Conservation (phyloP, 768 basidiomycete genomes). For the Tylopilus intermedius region DNA sequence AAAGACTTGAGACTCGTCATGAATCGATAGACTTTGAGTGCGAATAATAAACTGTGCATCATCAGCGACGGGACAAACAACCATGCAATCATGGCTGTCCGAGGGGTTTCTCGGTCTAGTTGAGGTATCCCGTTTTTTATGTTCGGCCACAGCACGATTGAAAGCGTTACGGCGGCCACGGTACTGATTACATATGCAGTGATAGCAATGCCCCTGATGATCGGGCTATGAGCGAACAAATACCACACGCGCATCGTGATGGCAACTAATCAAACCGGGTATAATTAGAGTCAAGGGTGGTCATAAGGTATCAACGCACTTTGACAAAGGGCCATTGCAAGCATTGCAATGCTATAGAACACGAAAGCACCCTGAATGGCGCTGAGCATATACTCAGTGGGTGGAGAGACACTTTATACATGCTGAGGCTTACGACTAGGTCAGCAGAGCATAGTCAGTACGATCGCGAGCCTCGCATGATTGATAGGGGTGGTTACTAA, state of each 20-base stretch:
- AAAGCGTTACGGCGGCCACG: neutral
- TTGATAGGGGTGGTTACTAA: neutral
- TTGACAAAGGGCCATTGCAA: slow-evolving; percentile 14
- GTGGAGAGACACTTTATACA: neutral
- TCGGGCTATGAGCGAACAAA: slow-evolving; percentile 5
- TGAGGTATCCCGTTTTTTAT: too few relatives aligned
- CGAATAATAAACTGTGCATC: too few relatives aligned
- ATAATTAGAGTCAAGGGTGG: neutral
- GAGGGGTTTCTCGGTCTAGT: too few relatives aligned
- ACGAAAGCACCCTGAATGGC: neutral
- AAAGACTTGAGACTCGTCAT: too few relatives aligned
- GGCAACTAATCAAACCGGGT: slow-evolving; percentile 1
- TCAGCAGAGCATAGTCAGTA: neutral
- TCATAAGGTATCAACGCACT: neutral
- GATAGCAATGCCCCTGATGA: slow-evolving; percentile 2
- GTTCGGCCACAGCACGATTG: too few relatives aligned
- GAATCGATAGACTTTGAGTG: too few relatives aligned
- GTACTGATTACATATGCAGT: too few relatives aligned
- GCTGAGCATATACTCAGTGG: neutral
- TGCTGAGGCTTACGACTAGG: slow-evolving; percentile 5
- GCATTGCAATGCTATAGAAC: neutral
- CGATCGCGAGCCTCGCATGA: too few relatives aligned
- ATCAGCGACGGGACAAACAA: too few relatives aligned
- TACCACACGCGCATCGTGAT: slow-evolving; percentile 19
- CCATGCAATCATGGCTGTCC: too few relatives aligned